Evolutionary conservation across 2,329 filamentous ascomycete species (phyloP), one percentile per base, ranked within the genome.

Genomic region (Lasiodiplodia gonubiensis): DNA sequence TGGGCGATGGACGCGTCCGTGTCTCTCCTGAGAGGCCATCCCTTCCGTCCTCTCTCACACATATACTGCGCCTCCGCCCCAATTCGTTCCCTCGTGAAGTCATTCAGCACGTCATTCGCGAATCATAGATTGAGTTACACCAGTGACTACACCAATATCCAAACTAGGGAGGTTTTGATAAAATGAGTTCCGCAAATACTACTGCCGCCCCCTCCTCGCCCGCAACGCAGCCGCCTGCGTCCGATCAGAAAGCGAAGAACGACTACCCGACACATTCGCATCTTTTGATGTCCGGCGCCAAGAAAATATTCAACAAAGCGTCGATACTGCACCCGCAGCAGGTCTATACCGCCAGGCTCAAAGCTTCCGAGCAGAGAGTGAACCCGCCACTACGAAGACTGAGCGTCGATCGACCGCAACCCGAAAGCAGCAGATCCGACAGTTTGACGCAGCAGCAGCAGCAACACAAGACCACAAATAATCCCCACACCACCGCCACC

Each of bases 241-340:
- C 52, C 8, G 52, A 54, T 4, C 37, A 30, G 21, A 25, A 61
- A 23, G 16, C 21, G 11, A 61, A 49, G n/a, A 30, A 61, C n/a
- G 35, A 14, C 14, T 55, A 57, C 18, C 55, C 66, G 8, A 64
- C 70, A 10, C 70, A 68, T 57, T 71, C 71, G 27, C 61, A 67
- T 37, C 68, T 71, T 30, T 55, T 72, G 4, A 57, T 67, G 16
- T 55, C 35, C 16, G 66, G 54, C 35, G 66, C 73, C 12, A 72
- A 70, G 18, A 66, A 71, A 11, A 71, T 72, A 42, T 61, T 74
- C 27, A 73, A 69, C 51, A 71, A 70, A 16, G 67, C 72, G 1
- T 70, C 72, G 2, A 60, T 76, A 10, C 67, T 69, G 18, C 73
- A 75, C 48, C 72, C 74, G 16, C 72, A 74, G 52, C 73, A 72